Evolutionary conservation across 2,329 filamentous ascomycete genomes (phyloP), one percentile per base, ranked within the genome.

Genomic region (Aureobasidium melanogenum): DNA sequence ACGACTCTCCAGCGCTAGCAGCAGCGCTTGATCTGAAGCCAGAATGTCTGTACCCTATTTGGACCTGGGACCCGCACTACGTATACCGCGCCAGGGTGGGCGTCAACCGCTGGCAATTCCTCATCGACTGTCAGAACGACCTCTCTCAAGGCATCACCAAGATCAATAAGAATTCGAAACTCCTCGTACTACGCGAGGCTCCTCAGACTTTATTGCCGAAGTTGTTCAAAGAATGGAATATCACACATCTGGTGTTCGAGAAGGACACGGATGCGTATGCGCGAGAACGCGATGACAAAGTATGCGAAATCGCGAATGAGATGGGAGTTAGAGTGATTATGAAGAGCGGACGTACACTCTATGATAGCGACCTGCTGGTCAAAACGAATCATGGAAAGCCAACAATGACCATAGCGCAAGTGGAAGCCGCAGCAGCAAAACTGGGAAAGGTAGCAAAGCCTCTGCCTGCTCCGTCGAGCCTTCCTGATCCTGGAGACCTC

Each of bases 51-150:
- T 91, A 87, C 77, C 88, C 88, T 0, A 82, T 91, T 48, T 92
- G 88, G 80, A 89, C 86, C 1, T 92, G 88, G 87, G 88, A 91
- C 70, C 88, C 88, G 61, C 87, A 91, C 70, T 91, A 91, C 69
- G 87, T 91, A 28, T 91, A 90, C 70, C 81, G 81, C 34, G 84
- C 85, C 0, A 81, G 88, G 62, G 87, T 86, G 5, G 87, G 87
- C 0, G 76, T 84, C 9, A 92, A 92, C 68, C 78, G 88, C 66
- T 91, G 87, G 86, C 85, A 89, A 67, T 91, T 87, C 68, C 73
- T 90, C 76, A 79, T 91, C 26, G 88, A 91, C 70, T 90, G 87
- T 67, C 88, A 91, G 68, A 82, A 80, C 65, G 86, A 89, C 68
- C 77, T 91, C 5, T 90, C 87, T 0, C 71, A 75, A 7, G 84